A percentile compares a stretch with the other conserved stretches of the same genome.
These are phyloP conservation scores for Nothophaeocryptopus gaeumannii DNA, from an alignment of 2,329 filamentous ascomycete species.

Conservation along the genomic window DNA sequence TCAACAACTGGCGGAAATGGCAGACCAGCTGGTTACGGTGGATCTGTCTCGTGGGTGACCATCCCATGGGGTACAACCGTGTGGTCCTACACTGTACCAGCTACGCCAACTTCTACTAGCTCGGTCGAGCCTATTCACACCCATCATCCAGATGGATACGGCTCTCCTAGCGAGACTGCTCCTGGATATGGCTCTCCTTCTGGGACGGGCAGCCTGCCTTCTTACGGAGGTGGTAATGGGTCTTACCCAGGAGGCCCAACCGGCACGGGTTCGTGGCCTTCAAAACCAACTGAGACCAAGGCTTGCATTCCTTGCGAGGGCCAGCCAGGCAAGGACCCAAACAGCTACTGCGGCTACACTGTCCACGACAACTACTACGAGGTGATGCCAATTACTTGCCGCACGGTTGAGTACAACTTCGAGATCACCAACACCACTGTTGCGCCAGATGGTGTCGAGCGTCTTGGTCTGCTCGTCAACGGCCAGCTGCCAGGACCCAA, in stretches of 20 bases:
- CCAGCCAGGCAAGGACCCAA: conserved; percentile 30
- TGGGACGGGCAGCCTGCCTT: not conserved
- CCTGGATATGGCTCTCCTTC: not conserved
- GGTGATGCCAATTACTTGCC: conserved; percentile 39
- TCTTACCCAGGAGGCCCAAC: not conserved
- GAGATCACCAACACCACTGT: conserved; percentile 33
- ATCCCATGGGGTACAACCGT: conserved; percentile 4
- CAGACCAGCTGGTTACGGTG: not conserved
- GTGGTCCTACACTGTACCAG: conserved; percentile 4
- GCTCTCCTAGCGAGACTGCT: not conserved
- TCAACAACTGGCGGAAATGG: not conserved
- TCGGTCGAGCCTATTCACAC: no score
- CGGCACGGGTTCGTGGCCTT: conserved; percentile 1
- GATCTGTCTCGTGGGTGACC: conserved; percentile 1
- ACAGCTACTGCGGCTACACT: conserved; percentile 36
- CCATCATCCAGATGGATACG: no score
- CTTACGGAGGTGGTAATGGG: conserved; percentile 2
- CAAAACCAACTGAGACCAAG: conserved; percentile 12
- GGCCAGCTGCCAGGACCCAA: conserved; percentile 48
- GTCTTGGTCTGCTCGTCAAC: conserved; percentile 43
- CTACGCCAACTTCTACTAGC: conserved; percentile 1
- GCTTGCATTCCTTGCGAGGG: conserved; percentile 31
- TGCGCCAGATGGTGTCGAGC: conserved; percentile 45
- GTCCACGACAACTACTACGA: conserved; percentile 38
- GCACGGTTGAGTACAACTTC: conserved; percentile 38